phyloP scores from a whole-genome alignment of 352 stramenopile genomes.

The Pythium phragmitis region DNA sequence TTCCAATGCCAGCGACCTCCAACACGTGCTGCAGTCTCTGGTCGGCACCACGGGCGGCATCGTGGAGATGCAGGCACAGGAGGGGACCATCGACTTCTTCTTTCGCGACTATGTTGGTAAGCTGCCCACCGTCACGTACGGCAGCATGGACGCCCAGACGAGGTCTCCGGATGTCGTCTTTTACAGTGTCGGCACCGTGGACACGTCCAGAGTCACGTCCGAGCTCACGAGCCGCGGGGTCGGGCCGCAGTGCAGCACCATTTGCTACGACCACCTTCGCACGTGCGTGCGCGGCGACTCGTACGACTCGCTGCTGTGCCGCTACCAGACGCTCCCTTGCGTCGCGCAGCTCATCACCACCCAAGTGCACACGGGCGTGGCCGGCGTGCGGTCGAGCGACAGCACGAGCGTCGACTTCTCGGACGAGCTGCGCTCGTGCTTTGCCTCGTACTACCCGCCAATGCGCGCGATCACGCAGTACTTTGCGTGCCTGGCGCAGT shows the following conservation, averaged over 20 bases:
- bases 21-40: background rate
- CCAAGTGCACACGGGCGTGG: background rate
- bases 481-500: slow-evolving; percentile 4
- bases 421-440: background rate
- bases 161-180: slow-evolving; percentile 7
- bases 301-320: slow-evolving; percentile 13
- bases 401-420: slow-evolving; percentile 2
- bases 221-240: slow-evolving; percentile 4
- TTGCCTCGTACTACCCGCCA: background rate
- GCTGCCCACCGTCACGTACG: background rate
- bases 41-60: background rate
- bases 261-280: slow-evolving; percentile 5
- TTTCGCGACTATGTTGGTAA: slow-evolving; percentile 12
- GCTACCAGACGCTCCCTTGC: slow-evolving; percentile 11
- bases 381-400: background rate
- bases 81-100: slow-evolving; percentile 7
- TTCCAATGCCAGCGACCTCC: background rate
- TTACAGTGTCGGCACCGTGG: background rate
- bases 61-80: slow-evolving; percentile 6
- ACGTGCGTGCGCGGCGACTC: slow-evolving; percentile 14
- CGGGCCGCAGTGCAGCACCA: slow-evolving; percentile 1
- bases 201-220: background rate
- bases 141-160: background rate
- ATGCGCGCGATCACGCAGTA: slow-evolving; percentile 5
- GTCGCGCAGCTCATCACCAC: background rate